Evolutionary conservation across 768 basidiomycete genomes (phyloP).

Genomic region (Boletus pseudo-olivaceus): DNA sequence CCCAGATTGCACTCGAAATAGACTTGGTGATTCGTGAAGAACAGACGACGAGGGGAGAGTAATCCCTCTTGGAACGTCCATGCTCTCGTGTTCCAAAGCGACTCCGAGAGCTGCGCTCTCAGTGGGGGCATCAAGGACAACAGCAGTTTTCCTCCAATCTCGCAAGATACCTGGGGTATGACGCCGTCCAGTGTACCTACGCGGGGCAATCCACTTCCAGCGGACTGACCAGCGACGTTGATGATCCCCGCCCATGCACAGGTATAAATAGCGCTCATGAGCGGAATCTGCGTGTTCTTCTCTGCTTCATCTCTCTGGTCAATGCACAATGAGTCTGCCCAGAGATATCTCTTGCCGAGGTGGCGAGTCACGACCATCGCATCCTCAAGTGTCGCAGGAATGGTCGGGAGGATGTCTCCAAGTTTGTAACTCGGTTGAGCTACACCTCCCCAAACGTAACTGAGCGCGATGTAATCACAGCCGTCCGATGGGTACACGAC

Average conservation of each 20-base stretch:
- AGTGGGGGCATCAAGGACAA: conserved; percentile 12
- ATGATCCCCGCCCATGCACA: conserved; percentile 14
- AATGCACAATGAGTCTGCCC: conserved; percentile 17
- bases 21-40: conserved; percentile 13
- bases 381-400: conserved; percentile 18
- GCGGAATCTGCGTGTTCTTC: conserved; percentile 6
- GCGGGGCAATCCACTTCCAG: conserved; percentile 11
- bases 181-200: conserved; percentile 6
- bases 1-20: conserved; percentile 15
- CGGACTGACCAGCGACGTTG: conserved; percentile 1
- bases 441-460: conserved; percentile 18
- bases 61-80: conserved; percentile 21
- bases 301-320: neutral
- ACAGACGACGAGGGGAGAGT: conserved; percentile 13
- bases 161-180: conserved; percentile 9
- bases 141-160: conserved; percentile 1
- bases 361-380: conserved; percentile 12
- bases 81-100: conserved; percentile 10
- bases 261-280: conserved; percentile 18
- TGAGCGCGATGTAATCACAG: conserved; percentile 14
- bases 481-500: neutral
- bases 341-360: conserved; percentile 17
- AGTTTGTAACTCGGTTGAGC: conserved; percentile 5
- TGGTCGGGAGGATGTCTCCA: conserved; percentile 5
- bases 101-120: neutral